Percentiles rank a stretch among this genome's conserved stretches.
phyloP scores from a whole-genome alignment of 352 stramenopile species.

The Phytopythium sindhum region DNA sequence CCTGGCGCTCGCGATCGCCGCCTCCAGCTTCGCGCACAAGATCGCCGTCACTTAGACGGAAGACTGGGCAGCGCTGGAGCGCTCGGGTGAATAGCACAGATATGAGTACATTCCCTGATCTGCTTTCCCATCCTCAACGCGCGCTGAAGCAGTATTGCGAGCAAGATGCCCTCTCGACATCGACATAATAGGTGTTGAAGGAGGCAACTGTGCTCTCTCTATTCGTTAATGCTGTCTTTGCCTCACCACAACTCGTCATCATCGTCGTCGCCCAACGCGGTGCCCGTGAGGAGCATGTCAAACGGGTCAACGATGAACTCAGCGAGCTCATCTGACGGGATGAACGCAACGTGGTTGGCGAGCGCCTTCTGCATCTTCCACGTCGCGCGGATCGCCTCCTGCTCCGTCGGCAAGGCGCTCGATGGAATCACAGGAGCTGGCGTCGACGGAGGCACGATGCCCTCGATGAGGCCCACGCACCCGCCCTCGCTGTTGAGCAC shows the following conservation, averaged over 20 bases:
- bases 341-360: slow-evolving; percentile 67
- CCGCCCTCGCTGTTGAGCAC: slow-evolving; percentile 37
- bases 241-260: slow-evolving; percentile 10
- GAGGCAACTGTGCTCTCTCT: too few species aligned
- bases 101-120: not conserved
- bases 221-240: not conserved
- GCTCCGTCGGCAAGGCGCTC: slow-evolving; percentile 15
- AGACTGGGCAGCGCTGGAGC: not conserved
- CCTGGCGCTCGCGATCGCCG: slow-evolving; percentile 78
- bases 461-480: slow-evolving; percentile 74
- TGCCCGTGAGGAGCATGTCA: slow-evolving; percentile 33
- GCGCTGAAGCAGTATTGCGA: too few species aligned
- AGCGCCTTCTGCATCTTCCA: slow-evolving; percentile 61
- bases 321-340: slow-evolving; percentile 44
- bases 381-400: slow-evolving; percentile 20
- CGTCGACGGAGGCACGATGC: slow-evolving; percentile 54
- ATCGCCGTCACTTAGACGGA: slow-evolving; percentile 66
- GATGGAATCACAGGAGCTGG: slow-evolving; percentile 19
- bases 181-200: too few species aligned
- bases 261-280: slow-evolving; percentile 18
- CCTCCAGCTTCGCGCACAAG: slow-evolving; percentile 85
- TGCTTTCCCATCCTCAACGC: too few species aligned
- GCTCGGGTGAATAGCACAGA: not conserved
- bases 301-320: slow-evolving; percentile 40
- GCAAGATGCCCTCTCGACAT: too few species aligned